A percentile compares a stretch with the other conserved stretches of the same genome.
phyloP scores from a whole-genome alignment of 495 filamentous ascomycete species.

The Hypoxylon perforatum region DNA sequence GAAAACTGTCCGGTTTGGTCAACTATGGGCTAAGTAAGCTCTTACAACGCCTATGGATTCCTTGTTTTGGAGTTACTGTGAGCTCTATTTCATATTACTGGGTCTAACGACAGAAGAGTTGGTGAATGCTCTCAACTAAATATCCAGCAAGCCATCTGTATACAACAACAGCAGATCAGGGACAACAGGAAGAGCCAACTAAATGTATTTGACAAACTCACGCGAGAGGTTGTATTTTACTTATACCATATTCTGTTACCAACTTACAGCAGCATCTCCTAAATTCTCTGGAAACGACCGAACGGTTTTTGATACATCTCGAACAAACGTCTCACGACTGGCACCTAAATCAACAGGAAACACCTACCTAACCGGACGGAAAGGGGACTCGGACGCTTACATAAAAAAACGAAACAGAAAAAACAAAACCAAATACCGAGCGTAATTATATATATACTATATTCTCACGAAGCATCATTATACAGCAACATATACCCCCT shows the following conservation, averaged over 20 bases:
- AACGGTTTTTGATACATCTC: constrained; percentile 4
- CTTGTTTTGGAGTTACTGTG: background rate
- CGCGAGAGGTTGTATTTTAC: background rate
- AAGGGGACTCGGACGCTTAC: background rate
- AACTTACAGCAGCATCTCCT: background rate
- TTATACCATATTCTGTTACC: background rate
- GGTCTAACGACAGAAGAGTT: background rate
- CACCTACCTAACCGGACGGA: background rate
- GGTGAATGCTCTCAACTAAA: background rate
- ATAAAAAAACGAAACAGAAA: constrained; percentile 13
- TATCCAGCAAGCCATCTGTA: background rate
- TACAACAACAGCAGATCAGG: background rate
- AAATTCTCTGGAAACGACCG: constrained; percentile 6
- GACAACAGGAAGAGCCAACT: constrained; percentile 1
- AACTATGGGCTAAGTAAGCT: background rate
- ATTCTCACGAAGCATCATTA: constrained; percentile 43
- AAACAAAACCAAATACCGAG: constrained; percentile 19
- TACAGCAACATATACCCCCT: constrained; percentile 38
- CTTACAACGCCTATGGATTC: background rate
- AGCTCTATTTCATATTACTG: background rate
- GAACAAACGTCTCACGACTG: constrained; percentile 20
- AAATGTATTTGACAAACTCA: constrained; percentile 1
- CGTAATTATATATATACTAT: constrained; percentile 39
- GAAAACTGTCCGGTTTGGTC: background rate
- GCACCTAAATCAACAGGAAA: constrained; percentile 1